phyloP scores from a whole-genome alignment of 73 alveolate genomes.

The Blepharisma stoltei region DNA sequence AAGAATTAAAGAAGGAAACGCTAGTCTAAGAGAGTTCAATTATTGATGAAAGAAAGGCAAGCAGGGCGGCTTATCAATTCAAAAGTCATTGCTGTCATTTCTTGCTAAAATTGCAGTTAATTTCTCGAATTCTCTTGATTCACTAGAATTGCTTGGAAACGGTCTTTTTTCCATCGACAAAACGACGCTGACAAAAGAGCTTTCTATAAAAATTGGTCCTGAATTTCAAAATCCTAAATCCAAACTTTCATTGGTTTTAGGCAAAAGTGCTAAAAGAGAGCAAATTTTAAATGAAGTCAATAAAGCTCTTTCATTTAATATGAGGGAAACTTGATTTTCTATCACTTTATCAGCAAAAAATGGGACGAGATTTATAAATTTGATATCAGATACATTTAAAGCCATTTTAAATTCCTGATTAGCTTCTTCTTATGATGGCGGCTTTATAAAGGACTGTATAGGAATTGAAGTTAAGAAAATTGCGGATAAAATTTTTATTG shows the following conservation, averaged over 20 bases:
- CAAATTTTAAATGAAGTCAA: not conserved
- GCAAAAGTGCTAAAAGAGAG: slow-evolving; percentile 22
- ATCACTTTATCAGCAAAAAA: not conserved
- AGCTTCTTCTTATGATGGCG: too few species aligned
- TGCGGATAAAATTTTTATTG: too few species aligned
- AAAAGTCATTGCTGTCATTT: not conserved
- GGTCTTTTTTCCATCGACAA: not conserved
- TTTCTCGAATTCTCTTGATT: not conserved
- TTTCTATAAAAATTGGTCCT: not conserved
- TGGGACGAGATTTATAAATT: too few species aligned
- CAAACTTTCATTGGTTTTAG: not conserved
- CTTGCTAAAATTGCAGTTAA: not conserved
- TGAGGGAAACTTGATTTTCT: slow-evolving; percentile 1
- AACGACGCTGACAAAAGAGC: not conserved
- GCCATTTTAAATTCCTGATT: too few species aligned
- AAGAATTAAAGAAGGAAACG: not conserved
- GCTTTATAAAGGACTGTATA: too few species aligned
- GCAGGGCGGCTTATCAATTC: not conserved
- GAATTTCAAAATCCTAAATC: not conserved
- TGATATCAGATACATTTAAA: too few species aligned
- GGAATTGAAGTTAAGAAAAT: too few species aligned
- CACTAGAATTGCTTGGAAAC: not conserved
- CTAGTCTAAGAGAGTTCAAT: not conserved
- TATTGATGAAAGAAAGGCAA: slow-evolving; percentile 24
- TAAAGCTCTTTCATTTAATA: not conserved